These are phyloP conservation scores for Penicillium ochrochloron DNA, from an alignment of 495 filamentous ascomycete species.

Conservation along the genomic window DNA sequence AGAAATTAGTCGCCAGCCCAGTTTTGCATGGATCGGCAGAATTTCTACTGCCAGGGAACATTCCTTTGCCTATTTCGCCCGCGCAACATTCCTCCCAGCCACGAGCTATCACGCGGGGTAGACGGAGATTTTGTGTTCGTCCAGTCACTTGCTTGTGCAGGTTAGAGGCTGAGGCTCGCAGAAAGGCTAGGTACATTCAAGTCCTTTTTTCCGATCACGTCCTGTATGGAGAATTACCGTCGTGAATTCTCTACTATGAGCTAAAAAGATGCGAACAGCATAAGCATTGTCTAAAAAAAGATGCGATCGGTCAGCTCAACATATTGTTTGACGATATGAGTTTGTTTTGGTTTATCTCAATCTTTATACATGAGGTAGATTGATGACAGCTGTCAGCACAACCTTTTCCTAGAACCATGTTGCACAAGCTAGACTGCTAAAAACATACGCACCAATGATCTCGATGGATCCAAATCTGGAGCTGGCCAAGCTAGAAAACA, in stretches of 20 bases:
- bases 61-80: slow-evolving; percentile 9
- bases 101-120: background rate
- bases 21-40: background rate
- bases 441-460: slow-evolving; percentile 1
- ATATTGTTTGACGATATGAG: background rate
- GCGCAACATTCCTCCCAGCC: slow-evolving; percentile 1
- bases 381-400: background rate
- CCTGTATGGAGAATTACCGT: background rate
- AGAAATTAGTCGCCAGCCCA: background rate
- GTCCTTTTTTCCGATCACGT: background rate
- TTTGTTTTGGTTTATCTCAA: no score
- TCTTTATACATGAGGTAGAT: background rate
- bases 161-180: background rate
- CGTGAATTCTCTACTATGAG: background rate
- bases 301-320: background rate
- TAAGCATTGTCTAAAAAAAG: background rate
- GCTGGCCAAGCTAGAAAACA: background rate
- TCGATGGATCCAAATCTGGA: background rate
- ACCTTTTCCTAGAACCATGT: background rate
- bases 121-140: background rate
- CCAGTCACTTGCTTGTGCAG: background rate
- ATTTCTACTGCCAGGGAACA: background rate
- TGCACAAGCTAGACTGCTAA: background rate
- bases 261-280: background rate
- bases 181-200: background rate